A percentile compares a stretch with the other conserved stretches of the same genome.
phyloP scores from a whole-genome alignment of 2,329 filamentous ascomycete species.

The Lecanosticta acicola region DNA sequence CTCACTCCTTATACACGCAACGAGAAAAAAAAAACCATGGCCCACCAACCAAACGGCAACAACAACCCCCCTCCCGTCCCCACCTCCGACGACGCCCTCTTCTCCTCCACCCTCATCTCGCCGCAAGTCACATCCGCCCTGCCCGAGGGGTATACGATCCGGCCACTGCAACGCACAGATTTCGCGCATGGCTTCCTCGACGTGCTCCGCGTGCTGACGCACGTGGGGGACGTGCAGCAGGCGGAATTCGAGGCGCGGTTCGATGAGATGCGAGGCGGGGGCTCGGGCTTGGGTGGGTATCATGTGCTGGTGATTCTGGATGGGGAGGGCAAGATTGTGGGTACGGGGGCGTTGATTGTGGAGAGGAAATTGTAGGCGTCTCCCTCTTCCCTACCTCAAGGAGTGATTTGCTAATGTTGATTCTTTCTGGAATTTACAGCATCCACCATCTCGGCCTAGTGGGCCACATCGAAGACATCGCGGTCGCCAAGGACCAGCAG shows the following conservation, averaged over 20 bases:
- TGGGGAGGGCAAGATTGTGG: conserved; percentile 66
- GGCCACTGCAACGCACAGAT: conserved; percentile 72
- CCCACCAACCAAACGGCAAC: conserved; percentile 13
- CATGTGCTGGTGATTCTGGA: conserved; percentile 84
- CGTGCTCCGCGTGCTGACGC: conserved; percentile 84
- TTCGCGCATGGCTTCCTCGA: conserved; percentile 81
- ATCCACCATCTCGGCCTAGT: conserved; percentile 78
- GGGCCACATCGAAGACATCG: conserved; percentile 97
- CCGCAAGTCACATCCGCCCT: conserved; percentile 65
- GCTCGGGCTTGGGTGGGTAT: conserved; percentile 64
- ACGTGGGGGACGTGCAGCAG: conserved; percentile 78
- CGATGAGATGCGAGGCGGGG: conserved; percentile 61
- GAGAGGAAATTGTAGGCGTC: conserved; percentile 87
- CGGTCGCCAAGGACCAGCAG: conserved; percentile 89
- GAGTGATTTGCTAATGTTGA: too few relatives aligned
- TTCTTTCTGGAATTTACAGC: conserved; percentile 23
- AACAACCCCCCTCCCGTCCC: too few relatives aligned
- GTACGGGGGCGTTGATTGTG: conserved; percentile 81
- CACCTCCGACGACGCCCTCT: conserved; percentile 50
- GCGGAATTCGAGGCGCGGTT: conserved; percentile 73
- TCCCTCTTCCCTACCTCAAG: too few relatives aligned
- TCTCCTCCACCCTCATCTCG: conserved; percentile 71
- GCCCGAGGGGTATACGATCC: conserved; percentile 75
- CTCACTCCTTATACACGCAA: too few relatives aligned
- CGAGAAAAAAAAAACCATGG: conserved; percentile 13